These are phyloP conservation scores for Celoporthe dispersa DNA, from an alignment of 2,329 filamentous ascomycete genomes.

Conservation along the genomic window DNA sequence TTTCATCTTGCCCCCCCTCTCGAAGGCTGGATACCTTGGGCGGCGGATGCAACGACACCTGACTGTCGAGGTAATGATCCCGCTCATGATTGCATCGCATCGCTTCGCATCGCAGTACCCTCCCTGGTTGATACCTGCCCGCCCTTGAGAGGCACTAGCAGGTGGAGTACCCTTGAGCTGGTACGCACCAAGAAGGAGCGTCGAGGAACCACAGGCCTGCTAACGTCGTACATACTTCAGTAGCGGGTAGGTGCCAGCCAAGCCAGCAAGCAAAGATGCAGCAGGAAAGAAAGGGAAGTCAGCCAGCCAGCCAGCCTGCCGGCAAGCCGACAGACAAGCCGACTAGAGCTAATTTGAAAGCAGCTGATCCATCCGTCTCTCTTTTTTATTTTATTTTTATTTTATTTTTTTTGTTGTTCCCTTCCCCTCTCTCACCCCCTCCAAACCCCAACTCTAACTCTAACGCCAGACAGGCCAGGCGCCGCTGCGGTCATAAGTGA, in stretches of 20 bases:
- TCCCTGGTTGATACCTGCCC: background rate
- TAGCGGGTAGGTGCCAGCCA: background rate
- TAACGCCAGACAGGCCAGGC: background rate
- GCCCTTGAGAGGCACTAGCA: background rate
- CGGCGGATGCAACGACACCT: conserved; percentile 5
- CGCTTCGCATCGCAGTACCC: background rate
- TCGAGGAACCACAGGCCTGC: too few relatives aligned
- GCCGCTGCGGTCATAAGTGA: background rate
- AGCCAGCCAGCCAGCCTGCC: too few relatives aligned
- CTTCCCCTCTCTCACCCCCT: background rate
- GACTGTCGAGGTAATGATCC: background rate
- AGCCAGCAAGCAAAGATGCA: too few relatives aligned
- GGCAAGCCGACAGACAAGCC: background rate
- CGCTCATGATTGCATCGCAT: background rate
- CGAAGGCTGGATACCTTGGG: background rate
- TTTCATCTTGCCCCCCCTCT: too few relatives aligned
- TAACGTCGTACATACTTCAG: too few relatives aligned
- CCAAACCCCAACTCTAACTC: background rate
- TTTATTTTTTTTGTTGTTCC: too few relatives aligned
- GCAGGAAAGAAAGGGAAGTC: too few relatives aligned
- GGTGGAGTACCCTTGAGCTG: background rate
- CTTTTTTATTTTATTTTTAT: too few relatives aligned
- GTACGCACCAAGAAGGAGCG: background rate
- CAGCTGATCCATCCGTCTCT: background rate
- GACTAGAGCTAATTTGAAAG: background rate